Base-by-base conservation (phyloP, 2,329 filamentous ascomycete species). In the Fusarium coicis region DNA sequence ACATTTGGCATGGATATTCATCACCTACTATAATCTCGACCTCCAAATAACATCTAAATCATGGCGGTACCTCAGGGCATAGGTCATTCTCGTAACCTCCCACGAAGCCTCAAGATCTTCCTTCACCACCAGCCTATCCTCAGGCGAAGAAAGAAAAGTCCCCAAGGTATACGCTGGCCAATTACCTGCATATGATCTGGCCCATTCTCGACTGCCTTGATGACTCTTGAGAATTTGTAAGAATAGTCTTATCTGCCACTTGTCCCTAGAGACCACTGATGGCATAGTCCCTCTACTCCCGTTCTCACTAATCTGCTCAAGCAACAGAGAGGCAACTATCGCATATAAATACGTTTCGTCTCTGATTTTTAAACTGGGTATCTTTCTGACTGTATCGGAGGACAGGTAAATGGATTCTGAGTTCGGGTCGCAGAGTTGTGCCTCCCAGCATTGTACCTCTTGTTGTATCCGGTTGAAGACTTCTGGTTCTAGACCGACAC, bases 121-220 rank as follows among this genome's bases (percentile, higher is more conserved):
- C 7, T 68, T 71, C 7, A 78, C 32, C 7, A 73, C 12, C 4
- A 68, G 21, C 10, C 56, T 58, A 40, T 77, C 72, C 23, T 74
- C 66, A 7, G 58, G 21, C 0, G 50, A 37, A 5, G 49, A 62
- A 30, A 76, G 34, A 64, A 70, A 74, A 55, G 61, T 66, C 4
- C 49, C 80, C 53, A 58, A 69, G 19, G 67, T 74, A 55, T 78
- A 78, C 2, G 74, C 68, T 8, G 75, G 72, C 67, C 76, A 79
- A n/a, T 73, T 75, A 0, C 77, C 75, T 2, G 80, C 74, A 23
- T 75, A 82, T 34, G 77, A 78, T 2, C 58, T 72, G 5, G 74
- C 66, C 77, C 76, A 78, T 9, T 57, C 69, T 3, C 57, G 54
- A 16, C 73, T 69, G 2, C 56, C 10, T 37, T 39, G 53, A 5